Evolutionary conservation across 306 rosid species (phyloP).

Genomic region (Gynostemma pentaphyllum): DNA sequence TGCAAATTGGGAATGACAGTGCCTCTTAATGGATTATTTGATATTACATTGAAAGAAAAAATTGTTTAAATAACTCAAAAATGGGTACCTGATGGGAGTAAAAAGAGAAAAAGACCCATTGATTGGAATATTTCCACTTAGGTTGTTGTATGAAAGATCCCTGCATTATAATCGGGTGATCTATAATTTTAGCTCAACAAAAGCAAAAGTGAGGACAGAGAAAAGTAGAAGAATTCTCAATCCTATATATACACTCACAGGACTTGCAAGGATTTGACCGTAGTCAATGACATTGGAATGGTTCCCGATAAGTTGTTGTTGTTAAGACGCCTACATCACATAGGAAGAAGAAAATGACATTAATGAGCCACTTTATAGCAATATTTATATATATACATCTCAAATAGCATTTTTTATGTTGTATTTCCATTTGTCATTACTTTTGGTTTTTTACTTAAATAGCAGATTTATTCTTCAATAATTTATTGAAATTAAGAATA

Average conservation of each 20-base stretch:
- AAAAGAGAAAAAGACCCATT: slow-evolving; percentile 77
- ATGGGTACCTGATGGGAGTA: slow-evolving; percentile 75
- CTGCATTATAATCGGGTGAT: slow-evolving; percentile 31
- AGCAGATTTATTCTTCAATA: too few species aligned
- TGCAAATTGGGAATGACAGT: slow-evolving; percentile 19
- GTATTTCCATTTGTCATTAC: too few species aligned
- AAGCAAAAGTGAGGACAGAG: not conserved
- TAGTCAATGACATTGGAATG: slow-evolving; percentile 56
- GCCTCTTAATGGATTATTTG: not conserved
- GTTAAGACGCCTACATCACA: slow-evolving; percentile 75
- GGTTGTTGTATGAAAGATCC: slow-evolving; percentile 68
- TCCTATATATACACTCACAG: slow-evolving; percentile 50
- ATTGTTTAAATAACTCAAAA: slow-evolving; percentile 3
- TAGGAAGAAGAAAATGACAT: not conserved
- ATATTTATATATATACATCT: too few species aligned
- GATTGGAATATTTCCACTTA: slow-evolving; percentile 51
- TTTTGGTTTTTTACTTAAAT: too few species aligned
- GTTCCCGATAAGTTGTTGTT: slow-evolving; percentile 64
- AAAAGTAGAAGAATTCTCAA: not conserved
- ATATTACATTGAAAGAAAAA: not conserved
- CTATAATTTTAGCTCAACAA: slow-evolving; percentile 15
- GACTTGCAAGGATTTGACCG: slow-evolving; percentile 53
- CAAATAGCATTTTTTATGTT: too few species aligned
- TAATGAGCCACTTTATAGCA: slow-evolving; percentile 2
- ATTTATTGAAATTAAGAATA: too few species aligned